Evolutionary conservation across 2,329 filamentous ascomycete genomes (phyloP), one percentile per base, ranked within the genome.

Genomic region (Gnomoniopsis smithogilvyi): DNA sequence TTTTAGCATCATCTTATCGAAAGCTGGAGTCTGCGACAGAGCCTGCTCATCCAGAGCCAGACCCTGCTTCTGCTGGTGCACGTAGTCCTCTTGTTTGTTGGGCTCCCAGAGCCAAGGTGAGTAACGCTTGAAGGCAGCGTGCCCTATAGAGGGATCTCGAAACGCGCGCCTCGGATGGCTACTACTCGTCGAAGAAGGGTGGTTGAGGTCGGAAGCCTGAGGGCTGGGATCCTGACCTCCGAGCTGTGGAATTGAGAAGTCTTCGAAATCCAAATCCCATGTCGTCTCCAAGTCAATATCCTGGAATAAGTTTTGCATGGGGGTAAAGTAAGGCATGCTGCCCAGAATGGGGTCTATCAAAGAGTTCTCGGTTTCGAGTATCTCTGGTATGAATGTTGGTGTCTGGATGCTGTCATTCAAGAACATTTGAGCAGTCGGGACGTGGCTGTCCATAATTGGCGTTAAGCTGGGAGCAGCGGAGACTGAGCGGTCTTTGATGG

Each of bases 61-160:
- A 1, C 61, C 65, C 43, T 68, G 65, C 30, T 65, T 64, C 22
- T 68, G 65, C 46, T 62, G 62, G 11, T 57, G 62, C 3, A 67
- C 63, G 48, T 69, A 67, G 47, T 72, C 69, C 48, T 66, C 65
- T 4, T 66, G 59, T 22, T 69, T 41, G 36, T n/a, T 65, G 2
- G 70, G 69, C 30, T 72, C 69, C 70, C 70, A 72, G 6, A 72
- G 66, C 70, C 70, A 72, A 1, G 70, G 70, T 21, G 70, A 72
- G 36, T 41, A 41, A 12, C 68, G 62, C 56, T 71, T 70, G 61
- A 72, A 72, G 24, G 70, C 70, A 38, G 67, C 69, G 54, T 72
- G 69, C 10, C 67, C 67, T 17, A 64, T 65, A 6, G 66, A 67
- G 8, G 67, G 65, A 54, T 72, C 68, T 10, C 66, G 58, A 14